phyloP scores from a whole-genome alignment of 768 basidiomycete genomes.

The Phanerodontia chrysosporium region DNA sequence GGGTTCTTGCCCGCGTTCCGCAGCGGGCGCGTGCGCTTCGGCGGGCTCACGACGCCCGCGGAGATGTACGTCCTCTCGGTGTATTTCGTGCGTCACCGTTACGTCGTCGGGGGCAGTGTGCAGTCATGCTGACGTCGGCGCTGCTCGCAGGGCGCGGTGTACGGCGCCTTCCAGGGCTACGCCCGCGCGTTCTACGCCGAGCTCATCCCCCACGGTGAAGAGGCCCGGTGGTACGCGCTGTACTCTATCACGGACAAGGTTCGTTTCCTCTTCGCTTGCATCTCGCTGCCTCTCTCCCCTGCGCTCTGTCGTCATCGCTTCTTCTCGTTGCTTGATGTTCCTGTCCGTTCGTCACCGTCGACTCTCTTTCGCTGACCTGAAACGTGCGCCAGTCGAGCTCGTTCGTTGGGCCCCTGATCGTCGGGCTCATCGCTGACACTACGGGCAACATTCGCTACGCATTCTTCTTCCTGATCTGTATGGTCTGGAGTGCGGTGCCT shows the following conservation, averaged over 20 bases:
- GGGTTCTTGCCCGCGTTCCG: conserved; percentile 64
- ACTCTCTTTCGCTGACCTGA: neutral
- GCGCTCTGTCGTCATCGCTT: neutral
- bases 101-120: neutral
- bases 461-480: conserved; percentile 81
- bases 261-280: conserved; percentile 11
- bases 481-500: conserved; percentile 81
- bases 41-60: conserved; percentile 70
- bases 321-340: neutral
- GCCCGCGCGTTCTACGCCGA: conserved; percentile 85
- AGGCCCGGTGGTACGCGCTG: conserved; percentile 73
- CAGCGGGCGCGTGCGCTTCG: conserved; percentile 41
- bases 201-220: conserved; percentile 81
- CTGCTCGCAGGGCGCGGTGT: conserved; percentile 60
- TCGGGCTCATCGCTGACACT: conserved; percentile 81
- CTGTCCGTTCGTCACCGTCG: neutral
- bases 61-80: conserved; percentile 86
- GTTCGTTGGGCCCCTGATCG: conserved; percentile 86
- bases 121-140: neutral
- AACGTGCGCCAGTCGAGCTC: conserved; percentile 64
- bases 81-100: conserved; percentile 59
- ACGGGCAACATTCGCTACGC: conserved; percentile 91
- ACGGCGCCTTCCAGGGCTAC: conserved; percentile 90
- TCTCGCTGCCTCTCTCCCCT: neutral
- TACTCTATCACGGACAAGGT: conserved; percentile 85